Evolutionary conservation across 139 green algal genomes (phyloP).

Genomic region (Chlorella vulgaris): DNA sequence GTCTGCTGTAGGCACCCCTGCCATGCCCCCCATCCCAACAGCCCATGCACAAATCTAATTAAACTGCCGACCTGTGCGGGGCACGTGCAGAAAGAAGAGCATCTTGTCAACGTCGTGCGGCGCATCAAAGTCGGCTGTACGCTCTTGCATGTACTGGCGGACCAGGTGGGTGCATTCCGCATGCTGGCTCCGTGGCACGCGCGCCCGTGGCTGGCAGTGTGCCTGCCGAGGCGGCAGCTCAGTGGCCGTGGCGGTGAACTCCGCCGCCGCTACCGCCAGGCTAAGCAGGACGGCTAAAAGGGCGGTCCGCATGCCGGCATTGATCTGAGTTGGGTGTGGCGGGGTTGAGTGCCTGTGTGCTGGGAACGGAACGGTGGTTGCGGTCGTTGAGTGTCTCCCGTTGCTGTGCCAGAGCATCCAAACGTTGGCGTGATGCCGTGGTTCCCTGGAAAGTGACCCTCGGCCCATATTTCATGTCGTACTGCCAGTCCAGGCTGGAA

Average conservation of each 20-base stretch:
- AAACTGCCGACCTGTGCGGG: slow-evolving; percentile 86
- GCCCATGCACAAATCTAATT: neutral
- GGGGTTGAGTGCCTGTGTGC: too few species aligned
- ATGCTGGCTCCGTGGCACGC: neutral
- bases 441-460: too few species aligned
- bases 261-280: neutral
- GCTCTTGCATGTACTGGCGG: slow-evolving; percentile 50
- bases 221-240: neutral
- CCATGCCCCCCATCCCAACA: neutral
- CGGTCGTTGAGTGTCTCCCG: too few species aligned
- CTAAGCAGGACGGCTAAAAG: neutral
- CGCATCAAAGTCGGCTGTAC: slow-evolving; percentile 49
- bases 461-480: too few species aligned
- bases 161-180: slow-evolving; percentile 11
- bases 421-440: too few species aligned
- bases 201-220: neutral
- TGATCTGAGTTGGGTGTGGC: too few species aligned
- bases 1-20: neutral
- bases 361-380: too few species aligned
- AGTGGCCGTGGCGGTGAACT: neutral
- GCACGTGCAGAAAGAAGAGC: slow-evolving; percentile 95
- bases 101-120: slow-evolving; percentile 36
- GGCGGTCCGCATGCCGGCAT: too few species aligned
- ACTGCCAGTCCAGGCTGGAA: too few species aligned
- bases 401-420: too few species aligned